Conservation (phyloP, 179 eudicot species). For the Sideroxylon spinosum region DNA sequence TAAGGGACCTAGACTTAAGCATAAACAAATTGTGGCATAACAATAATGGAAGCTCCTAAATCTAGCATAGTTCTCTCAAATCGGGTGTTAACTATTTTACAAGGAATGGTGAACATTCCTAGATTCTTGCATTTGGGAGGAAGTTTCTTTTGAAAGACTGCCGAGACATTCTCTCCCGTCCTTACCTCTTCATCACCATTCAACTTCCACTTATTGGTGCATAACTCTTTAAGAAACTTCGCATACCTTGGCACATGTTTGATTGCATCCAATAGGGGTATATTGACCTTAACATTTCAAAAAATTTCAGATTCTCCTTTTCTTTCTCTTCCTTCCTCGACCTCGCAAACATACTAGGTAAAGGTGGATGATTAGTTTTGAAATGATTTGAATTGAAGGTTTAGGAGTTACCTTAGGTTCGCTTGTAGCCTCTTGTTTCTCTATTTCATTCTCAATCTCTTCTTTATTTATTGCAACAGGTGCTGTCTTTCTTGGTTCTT, state of each 20-base stretch:
- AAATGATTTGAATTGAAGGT: too few species aligned
- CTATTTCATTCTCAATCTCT: too few species aligned
- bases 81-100: background rate
- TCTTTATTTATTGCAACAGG: too few species aligned
- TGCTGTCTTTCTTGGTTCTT: background rate
- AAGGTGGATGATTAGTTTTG: too few species aligned
- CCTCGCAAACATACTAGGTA: too few species aligned
- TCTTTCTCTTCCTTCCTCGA: too few species aligned
- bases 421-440: too few species aligned
- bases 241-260: conserved; percentile 7
- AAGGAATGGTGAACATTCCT: conserved; percentile 3
- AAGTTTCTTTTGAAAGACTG: conserved; percentile 6
- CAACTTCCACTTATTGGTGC: background rate
- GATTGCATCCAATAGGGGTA: background rate
- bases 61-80: too few species aligned
- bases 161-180: background rate
- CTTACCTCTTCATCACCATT: background rate
- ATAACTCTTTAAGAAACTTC: background rate
- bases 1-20: too few species aligned
- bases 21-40: conserved; percentile 12
- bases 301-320: too few species aligned
- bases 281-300: conserved; percentile 1
- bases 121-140: background rate
- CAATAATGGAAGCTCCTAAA: background rate
- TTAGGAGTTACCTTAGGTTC: too few species aligned